Percentiles rank a stretch among this genome's conserved stretches.
phyloP scores from a whole-genome alignment of 2,329 filamentous ascomycete species.

The Fusarium sp. region DNA sequence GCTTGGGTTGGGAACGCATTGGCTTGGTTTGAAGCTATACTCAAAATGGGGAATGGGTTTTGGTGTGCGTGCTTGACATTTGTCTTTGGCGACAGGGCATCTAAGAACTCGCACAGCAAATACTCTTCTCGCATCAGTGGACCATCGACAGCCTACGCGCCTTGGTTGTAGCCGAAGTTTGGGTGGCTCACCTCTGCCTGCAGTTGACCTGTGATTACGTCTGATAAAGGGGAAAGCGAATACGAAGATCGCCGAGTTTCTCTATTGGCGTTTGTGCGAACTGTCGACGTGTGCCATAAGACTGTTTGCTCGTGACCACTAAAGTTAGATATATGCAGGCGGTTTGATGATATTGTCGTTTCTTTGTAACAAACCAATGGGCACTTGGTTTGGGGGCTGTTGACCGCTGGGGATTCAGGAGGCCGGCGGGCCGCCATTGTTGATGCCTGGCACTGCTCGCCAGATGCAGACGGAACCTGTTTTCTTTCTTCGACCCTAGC shows the following conservation, averaged over 20 bases:
- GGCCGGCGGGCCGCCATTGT: not conserved
- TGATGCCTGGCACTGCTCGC: not conserved
- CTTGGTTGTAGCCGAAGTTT: fast-evolving
- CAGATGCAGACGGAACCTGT: not conserved
- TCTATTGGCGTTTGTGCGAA: not conserved
- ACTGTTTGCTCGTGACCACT: not conserved
- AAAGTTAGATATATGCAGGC: not conserved
- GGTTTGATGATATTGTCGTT: not conserved
- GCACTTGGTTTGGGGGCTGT: not conserved
- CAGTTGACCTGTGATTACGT: not conserved
- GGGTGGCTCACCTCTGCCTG: not conserved
- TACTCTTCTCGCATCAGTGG: not conserved
- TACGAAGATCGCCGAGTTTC: not conserved
- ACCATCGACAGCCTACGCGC: not conserved
- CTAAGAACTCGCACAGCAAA: too few relatives aligned
- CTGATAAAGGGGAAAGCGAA: not conserved
- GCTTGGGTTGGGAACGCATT: not conserved
- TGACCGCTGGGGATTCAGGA: too few relatives aligned
- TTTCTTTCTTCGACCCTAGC: not conserved
- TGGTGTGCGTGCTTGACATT: too few relatives aligned
- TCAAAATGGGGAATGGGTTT: not conserved
- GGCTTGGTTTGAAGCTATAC: not conserved
- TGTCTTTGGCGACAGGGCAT: too few relatives aligned
- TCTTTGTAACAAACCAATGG: not conserved
- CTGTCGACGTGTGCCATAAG: too few relatives aligned